Conservation (phyloP, 306 rosid genomes). For the Pyrus communis region DNA sequence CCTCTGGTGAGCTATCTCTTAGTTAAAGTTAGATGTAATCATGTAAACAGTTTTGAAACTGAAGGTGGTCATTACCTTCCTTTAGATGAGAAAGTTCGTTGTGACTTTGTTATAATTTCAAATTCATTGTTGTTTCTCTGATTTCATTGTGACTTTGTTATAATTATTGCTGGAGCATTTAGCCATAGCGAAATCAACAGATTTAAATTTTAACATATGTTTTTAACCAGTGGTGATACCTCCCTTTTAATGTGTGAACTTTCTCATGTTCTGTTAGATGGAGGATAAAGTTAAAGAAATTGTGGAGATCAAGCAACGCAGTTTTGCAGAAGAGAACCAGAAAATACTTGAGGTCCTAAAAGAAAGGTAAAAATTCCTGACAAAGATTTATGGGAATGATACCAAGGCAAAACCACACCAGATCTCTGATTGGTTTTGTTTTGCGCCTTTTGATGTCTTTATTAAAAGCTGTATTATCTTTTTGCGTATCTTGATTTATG, state of each 20-base stretch:
- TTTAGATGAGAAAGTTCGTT: not conserved
- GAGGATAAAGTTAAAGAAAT: conserved; percentile 93
- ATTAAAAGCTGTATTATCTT: conserved; percentile 9
- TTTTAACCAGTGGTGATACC: not conserved
- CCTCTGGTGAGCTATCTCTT: not conserved
- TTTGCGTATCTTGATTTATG: not conserved
- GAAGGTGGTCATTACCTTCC: not conserved
- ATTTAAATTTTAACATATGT: not conserved
- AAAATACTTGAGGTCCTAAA: conserved; percentile 81
- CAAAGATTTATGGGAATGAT: not conserved
- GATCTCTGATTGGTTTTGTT: not conserved
- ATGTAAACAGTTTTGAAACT: not conserved
- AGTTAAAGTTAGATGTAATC: not conserved
- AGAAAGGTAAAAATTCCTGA: conserved; percentile 51
- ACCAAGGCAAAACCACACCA: not conserved
- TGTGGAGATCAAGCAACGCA: conserved; percentile 95
- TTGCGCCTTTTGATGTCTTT: not conserved
- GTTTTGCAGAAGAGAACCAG: conserved; percentile 96
- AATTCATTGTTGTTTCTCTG: not conserved
- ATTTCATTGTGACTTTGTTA: not conserved
- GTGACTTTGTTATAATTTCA: not conserved
- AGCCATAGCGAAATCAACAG: not conserved
- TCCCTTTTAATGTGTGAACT: conserved; percentile 12
- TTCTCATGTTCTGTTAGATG: conserved; percentile 48
- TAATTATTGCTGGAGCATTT: not conserved